phyloP scores from a whole-genome alignment of 805 yeast genomes.

The Danielozyma ontarioensis region DNA sequence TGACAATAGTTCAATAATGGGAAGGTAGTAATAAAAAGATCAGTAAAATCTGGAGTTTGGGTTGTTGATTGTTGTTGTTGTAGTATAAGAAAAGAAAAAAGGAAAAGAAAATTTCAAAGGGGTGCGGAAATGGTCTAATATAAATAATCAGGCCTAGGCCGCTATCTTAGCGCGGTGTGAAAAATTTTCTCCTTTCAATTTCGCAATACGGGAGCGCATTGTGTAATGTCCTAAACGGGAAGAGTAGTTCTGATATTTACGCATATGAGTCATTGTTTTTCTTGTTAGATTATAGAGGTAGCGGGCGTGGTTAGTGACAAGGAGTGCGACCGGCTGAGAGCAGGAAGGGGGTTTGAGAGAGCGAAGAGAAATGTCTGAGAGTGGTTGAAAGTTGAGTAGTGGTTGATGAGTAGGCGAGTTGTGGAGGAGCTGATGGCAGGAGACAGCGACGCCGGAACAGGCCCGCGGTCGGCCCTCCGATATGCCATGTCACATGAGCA shows the following conservation, averaged over 20 bases:
- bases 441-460: too few species aligned
- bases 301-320: too few species aligned
- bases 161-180: not conserved
- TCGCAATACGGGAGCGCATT: not conserved
- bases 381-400: too few species aligned
- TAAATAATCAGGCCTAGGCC: constrained; percentile 4
- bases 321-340: too few species aligned
- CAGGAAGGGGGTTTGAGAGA: too few species aligned
- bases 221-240: constrained; percentile 1
- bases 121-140: constrained; percentile 2
- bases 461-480: too few species aligned
- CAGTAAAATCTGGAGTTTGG: too few species aligned
- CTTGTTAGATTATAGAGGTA: too few species aligned
- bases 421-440: too few species aligned
- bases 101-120: not conserved
- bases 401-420: too few species aligned
- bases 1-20: not conserved
- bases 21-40: not conserved
- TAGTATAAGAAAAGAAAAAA: constrained; percentile 4
- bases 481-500: too few species aligned
- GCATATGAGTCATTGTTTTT: not conserved
- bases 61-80: constrained; percentile 4
- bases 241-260: not conserved
- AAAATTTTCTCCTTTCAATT: constrained; percentile 1
- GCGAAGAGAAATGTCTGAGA: too few species aligned